Percentiles rank a stretch among this genome's conserved stretches.
Evolutionary conservation across 208 protist genomes (phyloP).

Genomic region (Porcisia hertigi): DNA sequence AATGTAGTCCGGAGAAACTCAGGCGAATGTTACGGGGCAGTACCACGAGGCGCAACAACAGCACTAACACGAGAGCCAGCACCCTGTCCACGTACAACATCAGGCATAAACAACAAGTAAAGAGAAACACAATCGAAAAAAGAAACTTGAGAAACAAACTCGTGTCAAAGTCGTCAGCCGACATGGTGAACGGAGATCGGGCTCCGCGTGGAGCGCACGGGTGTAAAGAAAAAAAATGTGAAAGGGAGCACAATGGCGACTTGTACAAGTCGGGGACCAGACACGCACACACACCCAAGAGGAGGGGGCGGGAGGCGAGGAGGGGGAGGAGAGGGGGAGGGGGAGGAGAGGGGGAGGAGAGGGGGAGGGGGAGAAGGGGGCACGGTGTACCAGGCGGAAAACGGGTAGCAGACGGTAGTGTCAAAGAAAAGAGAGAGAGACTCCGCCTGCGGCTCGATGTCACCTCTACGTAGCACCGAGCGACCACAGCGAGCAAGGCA

Average conservation of each 20-base stretch:
- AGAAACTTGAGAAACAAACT: constrained; percentile 65
- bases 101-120: constrained; percentile 56
- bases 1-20: constrained; percentile 49
- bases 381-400: too few relatives aligned
- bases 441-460: too few relatives aligned
- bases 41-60: constrained; percentile 65
- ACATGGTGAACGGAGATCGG: not conserved
- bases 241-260: not conserved
- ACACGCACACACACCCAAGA: too few relatives aligned
- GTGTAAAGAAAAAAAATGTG: not conserved
- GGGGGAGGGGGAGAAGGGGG: too few relatives aligned
- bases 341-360: too few relatives aligned
- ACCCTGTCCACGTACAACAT: constrained; percentile 68
- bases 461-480: too few relatives aligned
- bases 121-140: constrained; percentile 72
- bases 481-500: too few relatives aligned
- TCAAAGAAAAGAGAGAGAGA: too few relatives aligned
- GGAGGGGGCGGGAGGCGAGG: not conserved
- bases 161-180: constrained; percentile 32
- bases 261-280: too few relatives aligned
- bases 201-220: not conserved
- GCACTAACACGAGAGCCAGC: constrained; percentile 42
- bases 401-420: too few relatives aligned
- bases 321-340: too few relatives aligned
- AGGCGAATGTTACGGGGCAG: constrained; percentile 63